Percentiles rank a stretch among this genome's conserved stretches.
Evolutionary conservation across 352 stramenopile genomes (phyloP).

Genomic region (Globisporangium orthogonon): DNA sequence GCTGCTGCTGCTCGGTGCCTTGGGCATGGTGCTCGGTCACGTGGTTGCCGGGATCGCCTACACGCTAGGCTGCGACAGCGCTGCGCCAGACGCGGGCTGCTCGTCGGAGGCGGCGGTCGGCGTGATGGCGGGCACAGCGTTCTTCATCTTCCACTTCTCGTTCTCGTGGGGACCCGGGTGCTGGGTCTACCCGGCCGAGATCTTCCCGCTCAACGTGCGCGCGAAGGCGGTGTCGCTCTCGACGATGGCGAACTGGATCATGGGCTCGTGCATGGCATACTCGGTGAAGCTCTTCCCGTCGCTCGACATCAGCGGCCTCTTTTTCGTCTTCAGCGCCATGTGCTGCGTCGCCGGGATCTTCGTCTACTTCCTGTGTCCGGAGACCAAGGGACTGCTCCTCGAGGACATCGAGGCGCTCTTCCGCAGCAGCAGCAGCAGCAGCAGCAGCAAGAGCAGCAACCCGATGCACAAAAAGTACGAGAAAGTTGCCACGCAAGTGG

Average conservation of each 20-base stretch:
- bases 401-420: slow-evolving; percentile 61
- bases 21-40: slow-evolving; percentile 34
- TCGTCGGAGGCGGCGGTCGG: slow-evolving; percentile 12
- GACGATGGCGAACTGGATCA: slow-evolving; percentile 32
- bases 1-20: slow-evolving; percentile 25
- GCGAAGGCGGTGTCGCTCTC: slow-evolving; percentile 39
- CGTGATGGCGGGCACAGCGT: slow-evolving; percentile 21
- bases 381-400: slow-evolving; percentile 50
- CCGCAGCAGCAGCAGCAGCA: slow-evolving; percentile 7
- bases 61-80: not conserved
- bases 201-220: slow-evolving; percentile 46
- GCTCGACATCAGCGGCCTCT: slow-evolving; percentile 39
- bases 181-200: slow-evolving; percentile 58
- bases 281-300: slow-evolving; percentile 46
- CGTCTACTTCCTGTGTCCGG: slow-evolving; percentile 47
- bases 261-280: slow-evolving; percentile 28
- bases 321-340: slow-evolving; percentile 37
- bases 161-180: slow-evolving; percentile 49
- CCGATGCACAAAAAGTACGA: not conserved
- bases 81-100: not conserved
- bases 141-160: slow-evolving; percentile 49
- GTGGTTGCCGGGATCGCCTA: not conserved
- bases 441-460: not conserved
- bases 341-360: slow-evolving; percentile 37
- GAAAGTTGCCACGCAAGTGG: not conserved